Base-by-base conservation (phyloP, 2,329 filamentous ascomycete species). In the Claviceps citrina region DNA sequence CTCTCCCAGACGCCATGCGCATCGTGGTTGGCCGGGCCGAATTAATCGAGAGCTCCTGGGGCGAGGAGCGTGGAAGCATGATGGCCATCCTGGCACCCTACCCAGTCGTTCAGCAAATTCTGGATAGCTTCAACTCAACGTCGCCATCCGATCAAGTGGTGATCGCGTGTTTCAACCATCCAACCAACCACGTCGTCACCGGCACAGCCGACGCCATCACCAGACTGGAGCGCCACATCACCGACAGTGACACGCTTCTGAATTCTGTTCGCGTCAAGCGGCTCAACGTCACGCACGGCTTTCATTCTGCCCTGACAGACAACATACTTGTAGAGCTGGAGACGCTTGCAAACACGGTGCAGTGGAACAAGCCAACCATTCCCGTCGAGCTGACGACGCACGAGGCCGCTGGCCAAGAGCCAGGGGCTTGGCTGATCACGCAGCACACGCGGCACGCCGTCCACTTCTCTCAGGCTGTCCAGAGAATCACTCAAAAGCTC, bases 221-320 rank as follows among this genome's bases (percentile, higher is more conserved):
- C 4, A 35, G 32, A 25, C 46, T 43, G 0, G 44, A 58, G 0
- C 48, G 33, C 1, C 20, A 35, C 32, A 25, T 35, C n/a, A 4
- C n/a, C 6, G 32, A 25, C 7, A 35, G 12, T 7, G 20, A 42
- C n/a, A 33, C 30, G 16, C 25, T 34, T 20, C 8, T 13, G 16
- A 13, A 31, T 12, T 59, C 27, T 57, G 50, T 36, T 40, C 32
- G 32, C 20, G 20, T 12, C 19, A 68, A 66, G 47, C 47, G 48
- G 4, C 57, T 71, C 0, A 54, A 61, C 10, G 62, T 67, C 1
- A 64, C 65, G 0, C 59, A 70, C 41, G 66, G 62, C 0, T 71
- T 68, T 46, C 68, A 71, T 45, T 70, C 60, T 0, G 36, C 40
- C 0, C 50, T 70, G 0, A 59, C 64, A 0, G 63, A 68, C 0